Conservation (phyloP, 2,329 filamentous ascomycete species). For the Stagonosporopsis vannaccii region DNA sequence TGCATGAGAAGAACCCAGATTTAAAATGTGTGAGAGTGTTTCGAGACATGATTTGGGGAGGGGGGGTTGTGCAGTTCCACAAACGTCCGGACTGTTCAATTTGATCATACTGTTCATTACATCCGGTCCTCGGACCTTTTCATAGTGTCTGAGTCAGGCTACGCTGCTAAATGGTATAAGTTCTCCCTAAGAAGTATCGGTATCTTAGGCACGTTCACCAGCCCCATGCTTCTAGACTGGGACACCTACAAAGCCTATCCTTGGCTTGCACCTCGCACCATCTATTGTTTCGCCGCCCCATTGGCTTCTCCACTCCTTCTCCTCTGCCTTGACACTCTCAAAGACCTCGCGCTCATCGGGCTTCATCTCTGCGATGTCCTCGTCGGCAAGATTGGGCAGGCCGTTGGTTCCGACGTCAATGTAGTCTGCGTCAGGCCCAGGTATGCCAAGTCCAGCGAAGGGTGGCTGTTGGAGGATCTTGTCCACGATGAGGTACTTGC, state of each 20-base stretch:
- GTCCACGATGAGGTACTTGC: conserved; percentile 70
- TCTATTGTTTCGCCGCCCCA: conserved; percentile 75
- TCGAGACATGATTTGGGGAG: too few species aligned
- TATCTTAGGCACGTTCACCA: not conserved
- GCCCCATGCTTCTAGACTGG: conserved; percentile 49
- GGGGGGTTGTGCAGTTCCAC: too few species aligned
- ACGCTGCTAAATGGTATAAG: not conserved
- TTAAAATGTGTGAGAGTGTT: too few species aligned
- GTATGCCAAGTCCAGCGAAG: conserved; percentile 64
- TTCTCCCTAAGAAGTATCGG: not conserved
- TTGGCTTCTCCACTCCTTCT: conserved; percentile 74
- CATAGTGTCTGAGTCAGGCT: not conserved
- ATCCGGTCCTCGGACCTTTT: not conserved
- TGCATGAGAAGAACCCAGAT: too few species aligned
- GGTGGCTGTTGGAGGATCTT: conserved; percentile 66
- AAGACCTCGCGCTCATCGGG: conserved; percentile 76
- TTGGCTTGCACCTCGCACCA: conserved; percentile 55
- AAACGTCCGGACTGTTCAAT: not conserved
- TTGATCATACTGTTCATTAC: conserved; percentile 6
- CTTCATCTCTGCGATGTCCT: conserved; percentile 71
- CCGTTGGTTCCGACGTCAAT: conserved; percentile 62
- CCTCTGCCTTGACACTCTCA: conserved; percentile 68
- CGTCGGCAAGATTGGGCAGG: conserved; percentile 68
- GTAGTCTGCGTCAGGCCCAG: conserved; percentile 63
- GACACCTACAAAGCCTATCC: conserved; percentile 59